These are phyloP conservation scores for Alternaria conjuncta DNA, from an alignment of 2,329 filamentous ascomycete genomes.

Conservation along the genomic window DNA sequence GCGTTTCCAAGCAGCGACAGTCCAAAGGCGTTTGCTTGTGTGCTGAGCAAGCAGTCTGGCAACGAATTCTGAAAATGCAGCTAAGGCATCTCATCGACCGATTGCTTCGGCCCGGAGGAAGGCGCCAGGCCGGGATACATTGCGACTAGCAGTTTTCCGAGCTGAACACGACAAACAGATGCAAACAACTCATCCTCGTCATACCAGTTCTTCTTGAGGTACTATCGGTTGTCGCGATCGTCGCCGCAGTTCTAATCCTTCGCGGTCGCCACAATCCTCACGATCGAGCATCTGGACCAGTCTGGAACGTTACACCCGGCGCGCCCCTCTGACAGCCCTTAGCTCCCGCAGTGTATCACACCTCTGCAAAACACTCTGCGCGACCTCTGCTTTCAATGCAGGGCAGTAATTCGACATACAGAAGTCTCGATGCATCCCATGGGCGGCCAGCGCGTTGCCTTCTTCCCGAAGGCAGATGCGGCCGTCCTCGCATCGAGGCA, in stretches of 20 bases:
- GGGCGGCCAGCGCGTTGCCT: constrained; percentile 19
- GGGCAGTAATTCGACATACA: not conserved
- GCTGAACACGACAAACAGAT: not conserved
- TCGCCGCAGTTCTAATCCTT: not conserved
- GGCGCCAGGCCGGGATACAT: constrained; percentile 1
- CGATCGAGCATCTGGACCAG: not conserved
- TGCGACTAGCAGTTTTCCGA: constrained; percentile 1
- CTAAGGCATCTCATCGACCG: constrained; percentile 1
- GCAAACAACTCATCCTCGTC: not conserved
- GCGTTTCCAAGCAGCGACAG: not conserved
- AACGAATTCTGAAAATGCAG: not conserved
- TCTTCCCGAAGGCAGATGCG: constrained; percentile 38
- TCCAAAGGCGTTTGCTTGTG: not conserved
- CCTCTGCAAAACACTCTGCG: not conserved
- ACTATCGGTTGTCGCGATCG: not conserved
- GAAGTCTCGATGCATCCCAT: constrained; percentile 16
- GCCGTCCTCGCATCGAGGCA: constrained; percentile 29
- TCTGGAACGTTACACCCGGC: not conserved
- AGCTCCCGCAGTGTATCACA: not conserved
- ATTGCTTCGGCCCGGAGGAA: constrained; percentile 5
- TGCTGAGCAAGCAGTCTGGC: not conserved
- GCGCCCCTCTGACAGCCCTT: constrained; percentile 7
- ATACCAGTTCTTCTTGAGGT: not conserved
- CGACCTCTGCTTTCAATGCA: constrained; percentile 4
- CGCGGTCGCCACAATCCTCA: not conserved